These are phyloP conservation scores for Pyrenochaeta sp. DNA, from an alignment of 2,329 filamentous ascomycete species.

Conservation along the genomic window DNA sequence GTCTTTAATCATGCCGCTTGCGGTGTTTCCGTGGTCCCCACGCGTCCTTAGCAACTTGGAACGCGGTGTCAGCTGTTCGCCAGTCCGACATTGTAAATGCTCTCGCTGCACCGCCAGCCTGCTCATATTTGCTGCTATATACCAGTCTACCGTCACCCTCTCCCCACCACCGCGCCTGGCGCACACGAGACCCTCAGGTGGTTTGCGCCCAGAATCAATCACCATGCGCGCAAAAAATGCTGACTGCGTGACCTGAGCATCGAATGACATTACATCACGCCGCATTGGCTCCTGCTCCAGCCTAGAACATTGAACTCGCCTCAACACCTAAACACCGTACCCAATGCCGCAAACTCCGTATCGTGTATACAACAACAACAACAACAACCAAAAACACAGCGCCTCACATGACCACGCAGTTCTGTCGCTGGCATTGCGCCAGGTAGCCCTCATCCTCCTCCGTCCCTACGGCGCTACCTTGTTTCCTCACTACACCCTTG, in stretches of 20 bases:
- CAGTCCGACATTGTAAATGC: constrained; percentile 4
- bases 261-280: constrained; percentile 36
- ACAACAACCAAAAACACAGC: too few species aligned
- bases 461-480: constrained; percentile 55
- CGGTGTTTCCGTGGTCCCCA: too few species aligned
- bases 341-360: constrained; percentile 2
- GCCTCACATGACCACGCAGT: constrained; percentile 54
- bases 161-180: not conserved
- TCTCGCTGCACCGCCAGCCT: constrained; percentile 1
- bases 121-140: not conserved
- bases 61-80: constrained; percentile 36
- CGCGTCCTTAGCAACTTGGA: too few species aligned
- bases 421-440: constrained; percentile 62
- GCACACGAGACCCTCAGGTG: not conserved
- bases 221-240: constrained; percentile 20
- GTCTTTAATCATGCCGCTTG: too few species aligned
- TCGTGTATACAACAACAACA: too few species aligned
- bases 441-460: constrained; percentile 81
- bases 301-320: too few species aligned
- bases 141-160: not conserved
- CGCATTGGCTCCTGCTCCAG: constrained; percentile 10
- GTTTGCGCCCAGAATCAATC: constrained; percentile 3
- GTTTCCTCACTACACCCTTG: constrained; percentile 72
- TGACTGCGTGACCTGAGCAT: constrained; percentile 42
- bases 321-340: constrained; percentile 19